Percentiles rank a stretch among this genome's conserved stretches.
Evolutionary conservation across 768 basidiomycete species (phyloP).

Genomic region (Austroboletus festivus): DNA sequence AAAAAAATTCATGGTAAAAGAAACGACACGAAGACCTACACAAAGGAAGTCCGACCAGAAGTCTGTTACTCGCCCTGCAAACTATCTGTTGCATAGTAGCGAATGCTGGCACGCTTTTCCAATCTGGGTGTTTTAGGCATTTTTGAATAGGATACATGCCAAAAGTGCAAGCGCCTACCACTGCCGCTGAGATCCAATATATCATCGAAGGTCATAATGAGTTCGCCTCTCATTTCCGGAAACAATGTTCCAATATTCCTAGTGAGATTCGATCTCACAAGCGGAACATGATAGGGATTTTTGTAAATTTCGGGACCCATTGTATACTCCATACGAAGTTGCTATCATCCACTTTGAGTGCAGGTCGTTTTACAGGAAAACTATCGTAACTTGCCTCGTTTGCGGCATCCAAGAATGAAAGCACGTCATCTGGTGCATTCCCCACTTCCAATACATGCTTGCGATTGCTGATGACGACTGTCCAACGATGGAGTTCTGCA

Average conservation of each 20-base stretch:
- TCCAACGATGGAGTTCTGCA: constrained; percentile 9
- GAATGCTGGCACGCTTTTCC: constrained; percentile 32
- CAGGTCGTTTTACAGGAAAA: not conserved
- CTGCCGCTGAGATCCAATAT: not conserved
- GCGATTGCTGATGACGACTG: constrained; percentile 17
- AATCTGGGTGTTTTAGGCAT: constrained; percentile 29
- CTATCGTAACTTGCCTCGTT: constrained; percentile 30
- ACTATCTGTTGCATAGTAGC: constrained; percentile 36
- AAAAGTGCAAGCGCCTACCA: not conserved
- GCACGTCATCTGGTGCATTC: constrained; percentile 35
- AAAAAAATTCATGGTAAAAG: constrained; percentile 1
- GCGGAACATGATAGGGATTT: not conserved
- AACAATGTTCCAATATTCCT: not conserved
- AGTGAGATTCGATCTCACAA: not conserved
- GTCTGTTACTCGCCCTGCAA: constrained; percentile 40
- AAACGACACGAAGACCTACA: constrained; percentile 28
- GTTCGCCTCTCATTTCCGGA: not conserved
- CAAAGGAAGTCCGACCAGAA: constrained; percentile 46
- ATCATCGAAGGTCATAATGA: not conserved
- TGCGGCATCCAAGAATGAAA: constrained; percentile 34
- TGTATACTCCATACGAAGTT: constrained; percentile 37
- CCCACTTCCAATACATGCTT: constrained; percentile 38
- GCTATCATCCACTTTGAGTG: constrained; percentile 31
- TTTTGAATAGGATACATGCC: no score
- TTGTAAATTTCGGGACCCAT: constrained; percentile 22